Evolutionary conservation across 495 filamentous ascomycete species (phyloP).

Genomic region (Emericellopsis terricola): DNA sequence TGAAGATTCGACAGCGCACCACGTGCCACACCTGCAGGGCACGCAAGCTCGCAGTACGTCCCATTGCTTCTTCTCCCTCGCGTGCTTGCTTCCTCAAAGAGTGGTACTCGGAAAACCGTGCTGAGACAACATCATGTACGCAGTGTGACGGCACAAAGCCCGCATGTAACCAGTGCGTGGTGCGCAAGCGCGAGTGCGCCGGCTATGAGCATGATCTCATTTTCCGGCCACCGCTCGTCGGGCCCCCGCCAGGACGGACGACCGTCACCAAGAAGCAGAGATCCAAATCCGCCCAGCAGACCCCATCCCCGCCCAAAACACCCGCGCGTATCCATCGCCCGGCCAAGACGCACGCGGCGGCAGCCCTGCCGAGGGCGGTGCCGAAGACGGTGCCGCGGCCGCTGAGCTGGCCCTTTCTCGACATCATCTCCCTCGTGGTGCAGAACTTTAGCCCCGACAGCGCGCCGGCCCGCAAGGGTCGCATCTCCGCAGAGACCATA

Average conservation of each 20-base stretch:
- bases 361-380: neutral
- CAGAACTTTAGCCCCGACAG: conserved; percentile 1
- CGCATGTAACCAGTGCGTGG: neutral
- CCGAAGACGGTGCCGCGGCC: neutral
- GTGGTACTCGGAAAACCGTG: neutral
- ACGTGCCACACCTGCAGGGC: conserved; percentile 1
- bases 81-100: neutral
- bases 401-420: neutral
- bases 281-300: neutral
- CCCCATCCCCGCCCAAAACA: too few species aligned
- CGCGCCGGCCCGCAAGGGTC: neutral
- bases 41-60: conserved; percentile 1
- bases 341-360: neutral
- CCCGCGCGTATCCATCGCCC: too few species aligned
- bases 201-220: conserved; percentile 1
- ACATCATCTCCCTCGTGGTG: conserved; percentile 2
- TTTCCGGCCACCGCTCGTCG: neutral
- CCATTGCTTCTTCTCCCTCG: neutral
- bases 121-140: neutral
- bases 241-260: neutral
- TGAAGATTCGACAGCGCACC: conserved; percentile 2
- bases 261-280: neutral
- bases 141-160: conserved; percentile 1
- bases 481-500: conserved; percentile 6
- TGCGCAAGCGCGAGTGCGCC: neutral